These are phyloP conservation scores for Thraustochytrium striatum DNA, from an alignment of 352 stramenopile genomes.

Conservation along the genomic window DNA sequence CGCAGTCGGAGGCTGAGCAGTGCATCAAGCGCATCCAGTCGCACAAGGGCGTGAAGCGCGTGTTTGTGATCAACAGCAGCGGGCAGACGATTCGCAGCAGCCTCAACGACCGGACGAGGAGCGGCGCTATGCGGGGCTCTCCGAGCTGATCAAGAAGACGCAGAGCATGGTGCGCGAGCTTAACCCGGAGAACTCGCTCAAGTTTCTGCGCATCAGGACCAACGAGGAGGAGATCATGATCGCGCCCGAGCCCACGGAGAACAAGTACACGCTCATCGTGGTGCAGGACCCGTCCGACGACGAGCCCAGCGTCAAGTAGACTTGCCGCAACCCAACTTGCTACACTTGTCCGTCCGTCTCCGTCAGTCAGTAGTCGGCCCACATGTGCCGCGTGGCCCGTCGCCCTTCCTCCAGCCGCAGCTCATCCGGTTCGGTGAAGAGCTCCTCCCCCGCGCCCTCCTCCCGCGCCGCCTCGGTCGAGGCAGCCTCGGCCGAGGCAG, in stretches of 20 bases:
- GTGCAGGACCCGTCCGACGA: slow-evolving; percentile 70
- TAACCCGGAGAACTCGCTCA: slow-evolving; percentile 76
- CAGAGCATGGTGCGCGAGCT: slow-evolving; percentile 78
- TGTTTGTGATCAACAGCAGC: slow-evolving; percentile 79
- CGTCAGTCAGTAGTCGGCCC: too few species aligned
- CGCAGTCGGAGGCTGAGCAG: slow-evolving; percentile 65
- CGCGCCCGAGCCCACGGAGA: slow-evolving; percentile 65
- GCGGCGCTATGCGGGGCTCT: slow-evolving; percentile 68
- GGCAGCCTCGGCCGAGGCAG: too few species aligned
- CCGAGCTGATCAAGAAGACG: slow-evolving; percentile 72
- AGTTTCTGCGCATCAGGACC: slow-evolving; percentile 76
- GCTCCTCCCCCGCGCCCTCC: too few species aligned
- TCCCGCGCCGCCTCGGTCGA: too few species aligned
- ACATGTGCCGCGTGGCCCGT: too few species aligned
- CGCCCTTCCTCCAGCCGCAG: too few species aligned
- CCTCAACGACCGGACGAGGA: slow-evolving; percentile 69
- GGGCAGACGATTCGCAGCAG: slow-evolving; percentile 77
- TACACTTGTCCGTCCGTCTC: too few species aligned
- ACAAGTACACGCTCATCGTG: slow-evolving; percentile 79
- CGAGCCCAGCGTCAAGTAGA: slow-evolving; percentile 8
- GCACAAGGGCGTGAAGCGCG: slow-evolving; percentile 77
- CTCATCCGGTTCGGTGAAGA: too few species aligned
- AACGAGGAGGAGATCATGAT: slow-evolving; percentile 87
- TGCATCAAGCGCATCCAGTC: slow-evolving; percentile 82
- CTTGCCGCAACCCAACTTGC: too few species aligned